Base-by-base conservation (phyloP, 164 flowering plant species). In the Paratinospora sagittata region DNA sequence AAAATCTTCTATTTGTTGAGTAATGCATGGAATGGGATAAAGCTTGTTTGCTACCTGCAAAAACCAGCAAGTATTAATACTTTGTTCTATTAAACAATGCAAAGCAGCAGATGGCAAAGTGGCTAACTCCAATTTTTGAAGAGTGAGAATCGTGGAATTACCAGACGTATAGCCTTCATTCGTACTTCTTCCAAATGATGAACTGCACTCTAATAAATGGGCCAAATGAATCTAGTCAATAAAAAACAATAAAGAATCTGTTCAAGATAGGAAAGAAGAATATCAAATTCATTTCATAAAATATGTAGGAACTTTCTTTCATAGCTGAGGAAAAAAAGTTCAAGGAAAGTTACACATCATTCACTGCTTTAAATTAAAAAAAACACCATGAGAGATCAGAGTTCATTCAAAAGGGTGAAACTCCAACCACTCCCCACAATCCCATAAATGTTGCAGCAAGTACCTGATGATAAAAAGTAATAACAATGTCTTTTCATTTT, bases 101-200 rank as follows among this genome's bases (percentile, higher is more conserved):
- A 66, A 71, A 73, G 30, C 63, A 70, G 43, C 68, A 2, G 52
- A 61, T 26, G 55, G 34, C 0, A 76, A 77, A 27, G n/a, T 16
- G 47, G 17, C 21, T 30, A n/a, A 63, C n/a, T 62, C 39, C 37
- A 34, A 2, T 19, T 3, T 8, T 19, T 45, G 65, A 52, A 58
- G 23, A 17, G 11, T 12, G 76, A 80, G 71, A 67, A 61, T 14
- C 58, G 34, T 13, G 67, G 19, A 8, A 65, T 24, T 93, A 96
- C 99, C 97, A 96, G 84, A 55, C 99, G 96, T 75, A 96, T 93
- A 64, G 99, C 98, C 84, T 91, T 93, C 93, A 86, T 89, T 9
- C 97, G 90, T 52, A 96, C 96, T 84, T 96, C 97, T 79, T 90
- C 99, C 80, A 81, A 74, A 26, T 76, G 90, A 86, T 96, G 92